Base-by-base conservation (phyloP, 163 green algal genomes). In the Trebouxia gelatinosa region DNA sequence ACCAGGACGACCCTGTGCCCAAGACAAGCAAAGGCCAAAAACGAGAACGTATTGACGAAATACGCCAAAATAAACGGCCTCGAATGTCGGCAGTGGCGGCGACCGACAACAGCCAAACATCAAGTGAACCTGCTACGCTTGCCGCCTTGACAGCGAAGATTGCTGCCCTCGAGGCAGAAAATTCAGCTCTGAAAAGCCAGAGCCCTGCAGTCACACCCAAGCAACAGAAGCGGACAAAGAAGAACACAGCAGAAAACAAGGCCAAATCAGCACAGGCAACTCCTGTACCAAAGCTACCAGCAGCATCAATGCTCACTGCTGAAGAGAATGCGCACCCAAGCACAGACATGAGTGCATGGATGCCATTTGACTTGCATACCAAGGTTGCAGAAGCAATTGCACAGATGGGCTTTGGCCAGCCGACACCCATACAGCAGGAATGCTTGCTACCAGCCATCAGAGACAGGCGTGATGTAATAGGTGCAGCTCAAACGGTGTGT, bases 401-500 rank as follows among this genome's bases (percentile, higher is more conserved):
- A 0, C 48, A 79, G 23, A 72, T 89, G 19, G 88, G 87, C 0
- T 96, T 97, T 77, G 62, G 38, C 4, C 40, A 67, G 6, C 96
- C 96, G 2, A 97, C 94, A 0, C 86, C 91, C 13, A 95, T 99
- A 62, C 96, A 99, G 85, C 70, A 88, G 2, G 89, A 93, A n/a
- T 95, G 87, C 64, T 85, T 99, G 77, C 88, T 89, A 11, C 85
- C 91, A 3, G 94, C 94, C n/a, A 88, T 95, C 16, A 81, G 85
- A 0, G 89, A 94, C 48, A 76, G 88, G 0, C 81, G 84, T 2
- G 96, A 99, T 79, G 78, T 99, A 4, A 93, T 99, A 66, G 95
- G 96, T 5, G 96, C 96, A 5, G 96, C 96, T 17, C 93, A 99
- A 81, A 99, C 96, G 28, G 90, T 87, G 37, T 77, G 38, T n/a